These are phyloP conservation scores for Gonium pectorale DNA, from an alignment of 139 green algal species.

Conservation along the genomic window DNA sequence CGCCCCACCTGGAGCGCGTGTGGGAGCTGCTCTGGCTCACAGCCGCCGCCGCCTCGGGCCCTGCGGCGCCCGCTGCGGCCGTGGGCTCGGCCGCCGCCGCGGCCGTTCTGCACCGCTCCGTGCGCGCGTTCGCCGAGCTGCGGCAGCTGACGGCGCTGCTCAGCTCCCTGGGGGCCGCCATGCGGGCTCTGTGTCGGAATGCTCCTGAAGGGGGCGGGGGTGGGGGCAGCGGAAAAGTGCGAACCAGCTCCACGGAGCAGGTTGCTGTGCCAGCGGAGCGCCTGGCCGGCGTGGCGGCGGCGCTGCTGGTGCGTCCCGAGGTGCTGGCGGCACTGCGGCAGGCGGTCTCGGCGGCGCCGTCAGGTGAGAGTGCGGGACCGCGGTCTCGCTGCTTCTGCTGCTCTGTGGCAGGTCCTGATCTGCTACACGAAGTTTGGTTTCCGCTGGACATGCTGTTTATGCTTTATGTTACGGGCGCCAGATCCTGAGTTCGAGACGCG, in stretches of 20 bases:
- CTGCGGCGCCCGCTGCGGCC: neutral
- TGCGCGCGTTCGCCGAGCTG: conserved; percentile 42
- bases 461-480: no score
- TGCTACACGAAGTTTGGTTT: no score
- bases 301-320: conserved; percentile 27
- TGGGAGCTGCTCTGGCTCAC: conserved; percentile 47
- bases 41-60: neutral
- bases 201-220: no score
- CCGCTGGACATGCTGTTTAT: no score
- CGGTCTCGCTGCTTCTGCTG: neutral
- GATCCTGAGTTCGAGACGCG: no score
- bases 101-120: neutral
- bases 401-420: neutral
- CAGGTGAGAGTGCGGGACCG: no score
- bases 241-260: no score
- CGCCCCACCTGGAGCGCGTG: conserved; percentile 22
- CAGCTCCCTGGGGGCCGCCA: neutral
- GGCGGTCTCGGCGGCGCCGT: conserved; percentile 3
- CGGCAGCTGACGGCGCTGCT: conserved; percentile 41
- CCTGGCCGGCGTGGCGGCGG: neutral
- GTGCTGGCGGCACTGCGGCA: conserved; percentile 27
- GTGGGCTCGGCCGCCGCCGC: neutral
- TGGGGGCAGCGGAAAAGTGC: neutral
- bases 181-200: neutral
- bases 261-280: no score